Percentiles rank a stretch among this genome's conserved stretches.
These are phyloP conservation scores for Bonia amplexicaulis DNA, from an alignment of 176 grass and related monocot genomes.

Conservation along the genomic window DNA sequence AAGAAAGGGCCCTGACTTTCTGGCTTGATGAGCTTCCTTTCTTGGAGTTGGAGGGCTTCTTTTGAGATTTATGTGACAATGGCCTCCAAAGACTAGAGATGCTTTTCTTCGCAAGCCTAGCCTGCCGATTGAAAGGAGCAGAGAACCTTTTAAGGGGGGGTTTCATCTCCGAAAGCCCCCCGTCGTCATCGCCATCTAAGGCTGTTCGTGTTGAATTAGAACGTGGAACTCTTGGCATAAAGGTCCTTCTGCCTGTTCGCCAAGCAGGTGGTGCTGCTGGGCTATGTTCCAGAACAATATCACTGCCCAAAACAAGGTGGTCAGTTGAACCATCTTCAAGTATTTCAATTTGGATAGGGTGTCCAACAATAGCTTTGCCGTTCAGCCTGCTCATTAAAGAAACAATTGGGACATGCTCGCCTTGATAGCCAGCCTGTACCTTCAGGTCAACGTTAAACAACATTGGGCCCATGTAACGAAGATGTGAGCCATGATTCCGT, in stretches of 20 bases:
- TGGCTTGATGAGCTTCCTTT: slow-evolving; percentile 46
- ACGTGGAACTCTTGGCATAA: slow-evolving; percentile 67
- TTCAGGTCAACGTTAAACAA: slow-evolving; percentile 64
- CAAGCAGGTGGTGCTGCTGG: slow-evolving; percentile 46
- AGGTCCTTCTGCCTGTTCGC: slow-evolving; percentile 73
- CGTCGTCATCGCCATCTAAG: slow-evolving; percentile 32
- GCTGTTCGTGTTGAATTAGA: slow-evolving; percentile 36
- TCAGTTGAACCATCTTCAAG: slow-evolving; percentile 55
- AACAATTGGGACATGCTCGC: slow-evolving; percentile 74
- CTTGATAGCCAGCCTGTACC: slow-evolving; percentile 73
- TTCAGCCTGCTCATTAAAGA: slow-evolving; percentile 79
- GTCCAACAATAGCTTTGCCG: slow-evolving; percentile 80
- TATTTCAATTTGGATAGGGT: slow-evolving; percentile 66
- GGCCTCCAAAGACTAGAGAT: background rate
- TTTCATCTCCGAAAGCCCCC: slow-evolving; percentile 27
- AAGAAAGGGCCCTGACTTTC: slow-evolving; percentile 49
- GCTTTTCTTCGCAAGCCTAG: slow-evolving; percentile 19
- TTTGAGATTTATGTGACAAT: slow-evolving; percentile 36
- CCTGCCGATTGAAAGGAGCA: slow-evolving; percentile 18
- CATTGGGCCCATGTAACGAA: slow-evolving; percentile 26
- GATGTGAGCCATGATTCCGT: slow-evolving; percentile 19
- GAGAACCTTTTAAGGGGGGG: slow-evolving; percentile 2
- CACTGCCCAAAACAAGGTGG: slow-evolving; percentile 40
- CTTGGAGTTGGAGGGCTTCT: slow-evolving; percentile 43
- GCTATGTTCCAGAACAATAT: slow-evolving; percentile 36